These are phyloP conservation scores for Agapanthus africanus DNA, from an alignment of 106 monocot genomes.

Conservation along the genomic window DNA sequence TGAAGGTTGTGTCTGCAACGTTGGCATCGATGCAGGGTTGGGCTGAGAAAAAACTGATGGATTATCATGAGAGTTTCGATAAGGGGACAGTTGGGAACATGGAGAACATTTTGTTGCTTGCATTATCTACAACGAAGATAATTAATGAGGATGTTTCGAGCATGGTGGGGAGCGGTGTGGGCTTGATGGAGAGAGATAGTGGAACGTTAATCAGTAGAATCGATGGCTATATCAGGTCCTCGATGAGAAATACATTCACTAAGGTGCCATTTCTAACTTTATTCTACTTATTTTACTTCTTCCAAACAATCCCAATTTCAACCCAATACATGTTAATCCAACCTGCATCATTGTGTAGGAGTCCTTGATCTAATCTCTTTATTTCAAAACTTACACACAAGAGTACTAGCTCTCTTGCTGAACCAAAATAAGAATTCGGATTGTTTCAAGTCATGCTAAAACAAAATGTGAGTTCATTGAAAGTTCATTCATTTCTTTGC, in stretches of 20 bases:
- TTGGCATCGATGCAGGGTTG: slow-evolving; percentile 42
- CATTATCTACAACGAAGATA: slow-evolving; percentile 33
- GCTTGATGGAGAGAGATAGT: slow-evolving; percentile 4
- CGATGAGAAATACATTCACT: slow-evolving; percentile 42
- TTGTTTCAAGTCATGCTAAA: no score
- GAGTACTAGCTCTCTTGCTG: no score
- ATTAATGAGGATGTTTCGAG: slow-evolving; percentile 25
- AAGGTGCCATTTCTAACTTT: slow-evolving; percentile 21
- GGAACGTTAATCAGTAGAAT: slow-evolving; percentile 11
- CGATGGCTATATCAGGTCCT: slow-evolving; percentile 44
- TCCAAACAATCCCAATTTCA: no score
- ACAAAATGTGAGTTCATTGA: no score
- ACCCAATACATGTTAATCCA: no score
- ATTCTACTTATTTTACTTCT: no score
- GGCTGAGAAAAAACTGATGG: slow-evolving; percentile 45
- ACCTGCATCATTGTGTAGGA: no score
- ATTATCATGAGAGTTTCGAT: slow-evolving; percentile 53
- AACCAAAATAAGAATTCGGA: no score
- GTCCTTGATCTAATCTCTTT: no score
- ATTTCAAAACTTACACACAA: no score
- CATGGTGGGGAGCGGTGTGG: slow-evolving; percentile 5
- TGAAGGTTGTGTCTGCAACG: slow-evolving; percentile 23
- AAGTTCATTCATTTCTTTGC: no score
- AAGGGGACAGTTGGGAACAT: slow-evolving; percentile 22
- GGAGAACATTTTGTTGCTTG: slow-evolving; percentile 33